Conservation (phyloP, 257 asterid genomes). For the Catharanthus roseus region DNA sequence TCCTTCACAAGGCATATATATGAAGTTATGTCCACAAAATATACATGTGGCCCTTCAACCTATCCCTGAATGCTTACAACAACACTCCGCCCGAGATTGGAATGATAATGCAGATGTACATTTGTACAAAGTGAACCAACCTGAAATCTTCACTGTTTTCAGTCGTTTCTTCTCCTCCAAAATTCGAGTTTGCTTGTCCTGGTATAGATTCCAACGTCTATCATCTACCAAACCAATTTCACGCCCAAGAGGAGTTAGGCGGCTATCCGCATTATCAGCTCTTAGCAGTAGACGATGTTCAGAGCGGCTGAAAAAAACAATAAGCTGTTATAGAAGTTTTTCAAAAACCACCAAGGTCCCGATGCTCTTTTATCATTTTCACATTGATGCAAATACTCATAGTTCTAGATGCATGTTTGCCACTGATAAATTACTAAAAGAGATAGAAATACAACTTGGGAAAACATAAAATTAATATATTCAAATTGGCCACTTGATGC, state of each 20-base stretch:
- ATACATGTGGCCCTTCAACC: background rate
- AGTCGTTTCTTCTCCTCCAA: constrained; percentile 79
- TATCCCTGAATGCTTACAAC: background rate
- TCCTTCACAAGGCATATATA: background rate
- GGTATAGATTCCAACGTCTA: constrained; percentile 66
- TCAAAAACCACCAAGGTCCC: background rate
- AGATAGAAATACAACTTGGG: background rate
- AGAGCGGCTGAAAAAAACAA: constrained; percentile 62
- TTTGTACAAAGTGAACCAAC: constrained; percentile 22
- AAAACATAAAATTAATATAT: background rate
- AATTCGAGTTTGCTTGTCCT: constrained; percentile 79
- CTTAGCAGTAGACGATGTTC: constrained; percentile 92
- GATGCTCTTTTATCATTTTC: background rate
- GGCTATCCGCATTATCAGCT: constrained; percentile 95
- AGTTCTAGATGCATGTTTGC: constrained; percentile 4
- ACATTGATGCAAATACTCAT: background rate
- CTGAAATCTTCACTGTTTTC: constrained; percentile 67
- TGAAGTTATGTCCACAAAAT: background rate
- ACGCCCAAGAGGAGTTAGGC: constrained; percentile 90
- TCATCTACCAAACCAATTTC: constrained; percentile 91
- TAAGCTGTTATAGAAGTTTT: background rate
- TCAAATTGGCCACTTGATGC: too few species aligned
- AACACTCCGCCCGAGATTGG: background rate
- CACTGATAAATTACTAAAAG: background rate
- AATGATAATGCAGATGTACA: background rate